Evolutionary conservation across 2,329 filamentous ascomycete species (phyloP).

Genomic region (Sclerotiophoma versabilis): DNA sequence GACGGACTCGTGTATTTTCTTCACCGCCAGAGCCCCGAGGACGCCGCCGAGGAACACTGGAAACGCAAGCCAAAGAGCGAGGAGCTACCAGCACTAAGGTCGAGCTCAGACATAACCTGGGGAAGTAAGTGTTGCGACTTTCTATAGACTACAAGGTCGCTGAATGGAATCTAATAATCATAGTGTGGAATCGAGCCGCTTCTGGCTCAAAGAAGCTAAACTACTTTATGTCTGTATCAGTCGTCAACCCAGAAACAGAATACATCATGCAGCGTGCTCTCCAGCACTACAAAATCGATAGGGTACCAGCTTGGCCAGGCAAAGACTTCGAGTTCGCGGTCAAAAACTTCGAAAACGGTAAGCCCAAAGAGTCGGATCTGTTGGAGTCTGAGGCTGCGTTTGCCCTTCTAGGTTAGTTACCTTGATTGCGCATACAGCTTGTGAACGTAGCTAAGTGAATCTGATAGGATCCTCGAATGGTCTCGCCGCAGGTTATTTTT

Average conservation of each 20-base stretch:
- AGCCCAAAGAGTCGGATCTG: background rate
- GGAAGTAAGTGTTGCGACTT: conserved; percentile 1
- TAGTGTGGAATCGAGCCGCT: conserved; percentile 15
- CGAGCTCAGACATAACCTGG: conserved; percentile 23
- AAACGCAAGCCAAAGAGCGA: background rate
- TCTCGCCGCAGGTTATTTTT: conserved; percentile 19
- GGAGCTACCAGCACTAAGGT: conserved; percentile 10
- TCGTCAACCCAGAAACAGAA: conserved; percentile 10
- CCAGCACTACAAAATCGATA: background rate
- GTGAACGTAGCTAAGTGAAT: no score
- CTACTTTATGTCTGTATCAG: conserved; percentile 9
- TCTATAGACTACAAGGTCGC: background rate
- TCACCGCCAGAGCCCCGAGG: conserved; percentile 9
- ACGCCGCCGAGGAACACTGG: conserved; percentile 2
- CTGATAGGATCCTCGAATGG: conserved; percentile 21
- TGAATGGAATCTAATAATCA: background rate
- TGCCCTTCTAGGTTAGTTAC: conserved; percentile 6
- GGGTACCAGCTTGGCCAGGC: conserved; percentile 4
- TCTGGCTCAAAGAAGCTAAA: conserved; percentile 1
- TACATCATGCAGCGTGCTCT: conserved; percentile 1
- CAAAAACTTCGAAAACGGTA: background rate
- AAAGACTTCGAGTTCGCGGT: conserved; percentile 7
- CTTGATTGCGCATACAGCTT: no score
- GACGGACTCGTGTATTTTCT: conserved; percentile 22
- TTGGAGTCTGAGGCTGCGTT: conserved; percentile 6